Evolutionary conservation across 1,139 yeast genomes (phyloP), one percentile per base, ranked within the genome.

Genomic region (Diutina siamensis): DNA sequence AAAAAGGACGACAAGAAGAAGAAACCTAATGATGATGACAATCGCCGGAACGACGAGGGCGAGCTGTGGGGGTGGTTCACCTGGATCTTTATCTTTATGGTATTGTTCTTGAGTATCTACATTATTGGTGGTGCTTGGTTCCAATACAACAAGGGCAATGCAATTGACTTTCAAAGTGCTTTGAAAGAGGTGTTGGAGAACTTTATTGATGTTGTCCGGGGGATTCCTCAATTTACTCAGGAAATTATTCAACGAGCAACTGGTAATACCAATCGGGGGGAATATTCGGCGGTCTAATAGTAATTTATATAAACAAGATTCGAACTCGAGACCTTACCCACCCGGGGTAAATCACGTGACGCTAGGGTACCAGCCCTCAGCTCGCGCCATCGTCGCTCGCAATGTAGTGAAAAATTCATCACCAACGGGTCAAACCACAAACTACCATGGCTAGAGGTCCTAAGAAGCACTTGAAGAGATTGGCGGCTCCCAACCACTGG

Each of bases 401-500:
- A 12, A 22, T 22, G n/a, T 20, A 27, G 28, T 21, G 40, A 35
- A 35, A 35, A 35, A 35, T 19, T 21, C 22, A 21, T 13, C 18
- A 21, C 18, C 38, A 20, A 35, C 28, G 40, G 20, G 22, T 21
- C 22, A 35, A 35, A 20, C 40, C 40, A 35, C 28, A 35, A 13
- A 35, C 40, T 10, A 36, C 28, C 25, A 38, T 38, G 42, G 42
- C 42, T 38, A 38, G 42, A 38, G 42, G 42, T 38, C 42, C 42
- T 25, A 87, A 87, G 92, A 88, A 88, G 82, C 97, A 88, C 72
- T 80, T 88, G 74, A 87, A 87, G 83, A 85, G 96, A 79, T 81
- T 87, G 74, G 95, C 95, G 71, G 97, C 97, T 71, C 99, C 99
- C 80, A 84, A 89, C 79, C 98, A 94, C 84, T 94, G 98, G 98